phyloP scores from a whole-genome alignment of 345 rosid genomes.

The Tarenaya hassleriana region DNA sequence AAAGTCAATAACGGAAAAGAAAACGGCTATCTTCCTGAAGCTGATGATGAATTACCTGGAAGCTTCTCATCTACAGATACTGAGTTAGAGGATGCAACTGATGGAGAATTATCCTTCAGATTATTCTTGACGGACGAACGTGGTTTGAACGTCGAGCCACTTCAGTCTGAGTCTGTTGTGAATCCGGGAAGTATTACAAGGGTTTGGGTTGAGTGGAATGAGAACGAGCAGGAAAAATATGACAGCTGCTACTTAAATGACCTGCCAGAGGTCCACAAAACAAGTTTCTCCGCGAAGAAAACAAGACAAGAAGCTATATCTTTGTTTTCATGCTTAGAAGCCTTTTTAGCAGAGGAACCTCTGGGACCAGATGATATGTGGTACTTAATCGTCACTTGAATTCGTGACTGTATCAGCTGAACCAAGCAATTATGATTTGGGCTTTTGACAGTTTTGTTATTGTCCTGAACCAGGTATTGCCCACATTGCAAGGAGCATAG shows the following conservation, averaged over 20 bases:
- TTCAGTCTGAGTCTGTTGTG: slow-evolving; percentile 43
- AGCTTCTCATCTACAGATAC: slow-evolving; percentile 32
- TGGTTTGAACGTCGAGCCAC: slow-evolving; percentile 34
- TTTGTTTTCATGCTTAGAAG: slow-evolving; percentile 89
- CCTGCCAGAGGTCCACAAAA: slow-evolving; percentile 79
- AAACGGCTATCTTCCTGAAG: slow-evolving; percentile 35
- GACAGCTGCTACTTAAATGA: slow-evolving; percentile 72
- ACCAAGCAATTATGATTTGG: background rate
- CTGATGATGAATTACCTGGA: slow-evolving; percentile 13
- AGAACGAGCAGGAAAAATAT: slow-evolving; percentile 50
- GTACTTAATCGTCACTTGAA: slow-evolving; percentile 32
- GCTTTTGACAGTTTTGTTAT: slow-evolving; percentile 12
- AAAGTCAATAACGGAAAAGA: slow-evolving; percentile 46
- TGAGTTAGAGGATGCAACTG: slow-evolving; percentile 39
- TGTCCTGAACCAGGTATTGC: slow-evolving; percentile 61
- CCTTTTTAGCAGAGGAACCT: slow-evolving; percentile 93
- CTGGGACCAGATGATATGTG: slow-evolving; percentile 98
- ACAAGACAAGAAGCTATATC: slow-evolving; percentile 89
- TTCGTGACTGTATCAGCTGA: slow-evolving; percentile 1
- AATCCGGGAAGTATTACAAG: slow-evolving; percentile 39
- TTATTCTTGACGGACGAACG: slow-evolving; percentile 54
- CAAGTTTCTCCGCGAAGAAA: slow-evolving; percentile 68
- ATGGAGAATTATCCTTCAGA: slow-evolving; percentile 34
- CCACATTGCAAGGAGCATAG: slow-evolving; percentile 94
- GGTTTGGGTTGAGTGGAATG: slow-evolving; percentile 73